phyloP scores from a whole-genome alignment of 257 asterid genomes.

The Solanum verrucosum region DNA sequence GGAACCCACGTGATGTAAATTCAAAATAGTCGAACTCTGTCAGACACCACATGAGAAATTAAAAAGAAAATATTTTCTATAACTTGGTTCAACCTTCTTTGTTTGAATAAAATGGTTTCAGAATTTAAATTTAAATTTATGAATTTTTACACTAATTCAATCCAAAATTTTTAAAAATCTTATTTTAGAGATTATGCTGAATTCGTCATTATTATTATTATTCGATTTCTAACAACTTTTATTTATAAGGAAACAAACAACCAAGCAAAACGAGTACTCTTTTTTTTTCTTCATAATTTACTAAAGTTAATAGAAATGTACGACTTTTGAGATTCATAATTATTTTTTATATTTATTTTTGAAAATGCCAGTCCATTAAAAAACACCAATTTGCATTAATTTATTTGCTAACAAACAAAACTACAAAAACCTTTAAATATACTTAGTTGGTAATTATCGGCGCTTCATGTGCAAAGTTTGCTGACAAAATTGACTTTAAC shows the following conservation, averaged over 20 bases:
- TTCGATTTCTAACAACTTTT: neutral
- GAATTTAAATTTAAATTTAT: no score
- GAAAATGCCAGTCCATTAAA: neutral
- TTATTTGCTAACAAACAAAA: neutral
- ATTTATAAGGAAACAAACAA: neutral
- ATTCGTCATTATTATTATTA: no score
- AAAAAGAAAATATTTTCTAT: no score
- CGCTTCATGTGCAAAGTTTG: neutral
- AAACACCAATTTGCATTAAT: neutral
- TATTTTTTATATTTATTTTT: neutral
- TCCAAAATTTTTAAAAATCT: fast-evolving
- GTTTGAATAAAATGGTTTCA: no score
- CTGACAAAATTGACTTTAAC: neutral
- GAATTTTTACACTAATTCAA: no score
- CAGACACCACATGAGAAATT: no score
- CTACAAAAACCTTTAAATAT: neutral
- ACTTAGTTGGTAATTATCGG: neutral
- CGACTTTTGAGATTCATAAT: neutral
- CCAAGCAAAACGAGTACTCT: neutral
- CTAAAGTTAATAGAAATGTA: neutral
- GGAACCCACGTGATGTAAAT: no score
- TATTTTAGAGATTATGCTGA: no score
- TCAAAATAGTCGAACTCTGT: no score
- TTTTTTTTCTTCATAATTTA: neutral
- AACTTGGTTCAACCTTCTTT: no score